A percentile compares a stretch with the other conserved stretches of the same genome.
Conservation (phyloP, 805 yeast genomes). For the Wickerhamomyces subpelliculosus region DNA sequence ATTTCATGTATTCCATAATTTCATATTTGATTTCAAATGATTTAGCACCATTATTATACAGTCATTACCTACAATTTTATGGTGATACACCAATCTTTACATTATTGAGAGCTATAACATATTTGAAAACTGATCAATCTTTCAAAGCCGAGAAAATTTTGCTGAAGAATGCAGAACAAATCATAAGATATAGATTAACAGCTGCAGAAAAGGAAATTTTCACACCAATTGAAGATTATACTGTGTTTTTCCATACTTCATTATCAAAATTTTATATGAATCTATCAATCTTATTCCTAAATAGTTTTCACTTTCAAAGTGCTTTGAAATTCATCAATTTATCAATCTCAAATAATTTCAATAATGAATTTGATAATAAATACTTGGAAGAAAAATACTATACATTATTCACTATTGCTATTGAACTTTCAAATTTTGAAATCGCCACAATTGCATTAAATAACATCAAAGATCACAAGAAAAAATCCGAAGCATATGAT, state of each 20-base stretch:
- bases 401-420: conserved; percentile 21
- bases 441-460: conserved; percentile 28
- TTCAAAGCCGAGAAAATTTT: conserved; percentile 26
- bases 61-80: conserved; percentile 11
- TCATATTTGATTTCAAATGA: conserved; percentile 8
- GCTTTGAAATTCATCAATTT: conserved; percentile 31
- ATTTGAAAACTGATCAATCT: conserved; percentile 20
- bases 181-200: conserved; percentile 19
- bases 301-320: conserved; percentile 20
- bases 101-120: conserved; percentile 15
- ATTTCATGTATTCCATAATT: conserved; percentile 9
- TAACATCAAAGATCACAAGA: conserved; percentile 12
- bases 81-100: conserved; percentile 13
- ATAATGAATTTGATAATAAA: conserved; percentile 16
- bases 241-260: conserved; percentile 23
- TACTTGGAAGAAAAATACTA: conserved; percentile 16
- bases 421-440: conserved; percentile 24
- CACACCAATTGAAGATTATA: conserved; percentile 15
- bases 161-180: conserved; percentile 18
- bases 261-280: conserved; percentile 31
- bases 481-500: conserved; percentile 19
- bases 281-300: conserved; percentile 30
- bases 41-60: conserved; percentile 8
- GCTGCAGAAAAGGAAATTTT: conserved; percentile 17
- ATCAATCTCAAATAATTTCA: conserved; percentile 14